A percentile compares a stretch with the other conserved stretches of the same genome.
Evolutionary conservation across 169 alveolate species (phyloP).

Genomic region (Cryptosporidium muris): DNA sequence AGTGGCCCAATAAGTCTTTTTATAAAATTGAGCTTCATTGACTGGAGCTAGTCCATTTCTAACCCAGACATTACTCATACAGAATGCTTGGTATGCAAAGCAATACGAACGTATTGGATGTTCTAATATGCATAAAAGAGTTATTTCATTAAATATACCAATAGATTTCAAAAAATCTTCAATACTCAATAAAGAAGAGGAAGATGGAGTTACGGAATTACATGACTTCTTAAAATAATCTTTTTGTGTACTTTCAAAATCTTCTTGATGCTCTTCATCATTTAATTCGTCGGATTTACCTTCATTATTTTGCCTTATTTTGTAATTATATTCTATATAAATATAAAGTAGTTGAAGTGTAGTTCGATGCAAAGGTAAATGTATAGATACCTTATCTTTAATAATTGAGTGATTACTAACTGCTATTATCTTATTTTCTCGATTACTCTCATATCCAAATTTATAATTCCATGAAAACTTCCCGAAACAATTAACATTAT

Average conservation of each 20-base stretch:
- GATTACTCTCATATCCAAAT: not conserved
- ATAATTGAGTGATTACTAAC: slow-evolving; percentile 2
- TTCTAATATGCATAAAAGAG: slow-evolving; percentile 11
- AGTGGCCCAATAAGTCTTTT: slow-evolving; percentile 54
- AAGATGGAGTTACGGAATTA: too few relatives aligned
- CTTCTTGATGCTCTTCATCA: too few relatives aligned
- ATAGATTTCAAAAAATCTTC: not conserved
- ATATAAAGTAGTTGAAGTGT: slow-evolving; percentile 9
- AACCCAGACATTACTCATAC: slow-evolving; percentile 3
- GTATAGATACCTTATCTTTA: slow-evolving; percentile 9
- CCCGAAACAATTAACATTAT: not conserved
- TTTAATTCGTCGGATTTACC: too few relatives aligned
- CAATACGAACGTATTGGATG: slow-evolving; percentile 56
- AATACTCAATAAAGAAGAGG: too few relatives aligned
- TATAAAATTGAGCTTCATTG: slow-evolving; percentile 62
- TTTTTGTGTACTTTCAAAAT: not conserved
- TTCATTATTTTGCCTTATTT: not conserved
- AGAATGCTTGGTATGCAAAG: slow-evolving; percentile 43
- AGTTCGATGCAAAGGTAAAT: slow-evolving; percentile 40
- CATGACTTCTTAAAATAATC: not conserved
- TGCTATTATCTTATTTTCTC: not conserved
- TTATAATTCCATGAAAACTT: slow-evolving; percentile 8
- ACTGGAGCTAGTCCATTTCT: slow-evolving; percentile 28
- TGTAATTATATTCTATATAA: slow-evolving; percentile 7
- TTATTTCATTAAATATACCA: slow-evolving; percentile 14